Evolutionary conservation across 2,329 filamentous ascomycete species (phyloP).

Genomic region (Cladophialophora immunda): DNA sequence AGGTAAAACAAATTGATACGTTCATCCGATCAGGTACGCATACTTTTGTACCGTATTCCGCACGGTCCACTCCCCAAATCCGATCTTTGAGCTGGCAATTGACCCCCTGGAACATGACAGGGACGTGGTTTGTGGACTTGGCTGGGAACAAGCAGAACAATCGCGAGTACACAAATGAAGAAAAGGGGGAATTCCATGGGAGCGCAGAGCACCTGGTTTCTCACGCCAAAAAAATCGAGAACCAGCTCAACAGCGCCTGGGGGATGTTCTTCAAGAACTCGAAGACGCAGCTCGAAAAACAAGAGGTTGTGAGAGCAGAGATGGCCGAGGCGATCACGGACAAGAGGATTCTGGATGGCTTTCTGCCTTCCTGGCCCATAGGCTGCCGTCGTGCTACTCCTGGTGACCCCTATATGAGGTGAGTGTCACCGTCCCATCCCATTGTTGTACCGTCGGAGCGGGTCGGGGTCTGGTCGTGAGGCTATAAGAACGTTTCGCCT

Average conservation of each 20-base stretch:
- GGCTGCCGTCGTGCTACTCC: constrained; percentile 57
- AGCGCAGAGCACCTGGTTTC: constrained; percentile 52
- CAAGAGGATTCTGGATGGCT: constrained; percentile 55
- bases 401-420: constrained; percentile 60
- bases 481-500: constrained; percentile 54
- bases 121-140: constrained; percentile 49
- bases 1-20: constrained; percentile 54
- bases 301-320: constrained; percentile 49
- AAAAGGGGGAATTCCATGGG: constrained; percentile 48
- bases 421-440: constrained; percentile 60
- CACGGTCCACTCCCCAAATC: no score
- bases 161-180: constrained; percentile 51
- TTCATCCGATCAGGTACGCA: constrained; percentile 48
- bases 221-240: constrained; percentile 56
- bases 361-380: constrained; percentile 51
- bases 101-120: not conserved
- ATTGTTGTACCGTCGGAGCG: constrained; percentile 56
- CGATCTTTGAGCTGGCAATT: no score
- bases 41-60: no score
- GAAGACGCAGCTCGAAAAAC: constrained; percentile 50
- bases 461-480: constrained; percentile 55
- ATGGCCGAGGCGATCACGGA: constrained; percentile 63
- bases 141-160: constrained; percentile 56
- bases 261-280: constrained; percentile 54
- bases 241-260: constrained; percentile 57